Evolutionary conservation across 441 rosid genomes (phyloP), one percentile per base, ranked within the genome.

Genomic region (Pelargonium cotyledonis): DNA sequence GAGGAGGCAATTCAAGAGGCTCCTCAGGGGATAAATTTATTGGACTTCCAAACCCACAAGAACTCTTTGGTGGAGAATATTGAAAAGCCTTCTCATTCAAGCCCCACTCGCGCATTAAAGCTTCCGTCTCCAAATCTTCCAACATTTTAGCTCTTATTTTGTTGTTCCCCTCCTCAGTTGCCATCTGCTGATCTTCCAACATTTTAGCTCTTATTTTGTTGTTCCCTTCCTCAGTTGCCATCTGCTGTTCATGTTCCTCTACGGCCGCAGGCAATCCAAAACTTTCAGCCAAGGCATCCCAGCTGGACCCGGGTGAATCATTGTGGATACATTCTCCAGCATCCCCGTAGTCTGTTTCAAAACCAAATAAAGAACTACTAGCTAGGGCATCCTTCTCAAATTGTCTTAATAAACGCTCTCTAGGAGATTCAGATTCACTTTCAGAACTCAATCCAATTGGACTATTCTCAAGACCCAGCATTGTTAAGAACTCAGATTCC

Each of bases 381-480:
- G 85, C 90, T 21, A 86, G 75, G 6, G 87, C 76, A 60, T 94
- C 97, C 78, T 86, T 81, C 84, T 94, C 98, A 80, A 94, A 94
- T 65, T 91, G 84, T 81, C 95, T 87, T 65, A 94, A 75, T 53
- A 94, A 84, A 44, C 86, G 90, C 84, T 88, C 98, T 80, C 98
- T 83, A 51, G 98, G 98, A 65, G 97, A 94, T 77, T 94, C 97
- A 5, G 98, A 88, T 73, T 94, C 98, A 75, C 89, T 91, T 70
- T 85, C 92, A 49, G 88, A 78, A 79, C 85, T 84, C 77, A 78
- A 67, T 76, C 88, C 85, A 71, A 83, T 76, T 76, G 97, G 90
- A 80, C 90, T 82, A 66, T 85, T 84, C 74, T 86, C 93, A 38
- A 89, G 79, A 65, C 90, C 95, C 73, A 88, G 77, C 97, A 91